Conservation (phyloP, 192 early-diverging fungal species). For the Rhizophagus sp. region DNA sequence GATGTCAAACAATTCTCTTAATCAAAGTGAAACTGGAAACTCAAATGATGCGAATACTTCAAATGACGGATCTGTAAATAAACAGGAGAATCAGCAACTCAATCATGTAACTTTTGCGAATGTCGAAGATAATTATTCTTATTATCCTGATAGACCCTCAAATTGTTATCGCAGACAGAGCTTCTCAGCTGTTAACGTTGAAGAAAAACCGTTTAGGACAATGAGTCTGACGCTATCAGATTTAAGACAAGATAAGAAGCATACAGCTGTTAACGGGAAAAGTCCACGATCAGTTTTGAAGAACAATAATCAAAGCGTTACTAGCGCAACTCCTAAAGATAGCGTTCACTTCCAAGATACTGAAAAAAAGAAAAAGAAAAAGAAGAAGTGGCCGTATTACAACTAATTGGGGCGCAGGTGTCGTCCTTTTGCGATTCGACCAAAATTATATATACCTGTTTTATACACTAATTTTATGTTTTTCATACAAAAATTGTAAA, state of each 20-base stretch:
- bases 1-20: not conserved
- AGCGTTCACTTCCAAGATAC: not conserved
- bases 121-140: not conserved
- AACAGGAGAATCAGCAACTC: not conserved
- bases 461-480: too few relatives aligned
- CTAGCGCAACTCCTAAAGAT: not conserved
- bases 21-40: not conserved
- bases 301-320: not conserved
- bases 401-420: not conserved
- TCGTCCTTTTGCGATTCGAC: not conserved
- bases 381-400: not conserved
- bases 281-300: not conserved
- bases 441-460: not conserved
- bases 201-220: not conserved
- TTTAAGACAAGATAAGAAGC: not conserved
- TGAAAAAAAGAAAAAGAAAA: not conserved
- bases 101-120: constrained; percentile 13
- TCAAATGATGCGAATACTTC: too few relatives aligned
- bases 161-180: not conserved
- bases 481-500: too few relatives aligned
- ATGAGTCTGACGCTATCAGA: not conserved
- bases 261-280: not conserved
- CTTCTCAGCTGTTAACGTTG: not conserved
- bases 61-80: not conserved
- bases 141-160: not conserved